Evolutionary conservation across 2,329 filamentous ascomycete genomes (phyloP), one percentile per base, ranked within the genome.

Genomic region (Trichoderma aggressivum): DNA sequence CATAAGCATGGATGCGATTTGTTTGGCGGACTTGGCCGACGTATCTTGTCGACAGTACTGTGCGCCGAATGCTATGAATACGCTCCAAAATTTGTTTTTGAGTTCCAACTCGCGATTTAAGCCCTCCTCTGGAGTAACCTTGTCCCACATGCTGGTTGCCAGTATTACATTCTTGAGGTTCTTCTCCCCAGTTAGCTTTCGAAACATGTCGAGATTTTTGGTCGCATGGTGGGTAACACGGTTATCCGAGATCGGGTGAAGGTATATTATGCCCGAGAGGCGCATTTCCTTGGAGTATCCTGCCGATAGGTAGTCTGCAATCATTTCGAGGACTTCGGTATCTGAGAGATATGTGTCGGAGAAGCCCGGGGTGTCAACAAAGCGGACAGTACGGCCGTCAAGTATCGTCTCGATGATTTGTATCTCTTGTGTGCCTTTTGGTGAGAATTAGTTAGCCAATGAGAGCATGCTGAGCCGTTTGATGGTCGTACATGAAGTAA

Each of bases 341-440:
- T 85, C 82, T 6, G 74, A 78, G 36, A 75, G 73, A n/a, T 77
- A 71, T 0, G 81, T 84, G 55, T 85, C 83, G 61, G 83, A 79
- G 70, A 84, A 84, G 0, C 83, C 83, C 0, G 83, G 83, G 0
- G 83, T 84, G 28, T 84, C 83, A 58, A 84, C 79, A 6, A 84
- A 75, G 39, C 58, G 58, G 28, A 69, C 63, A 1, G 53, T 66
- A 2, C 24, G 63, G 24, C 63, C 63, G 2, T 66, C 63, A 2
- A 66, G 14, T 21, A 26, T 18, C 12, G 63, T 66, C 16, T 66
- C 63, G 18, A 66, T 36, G n/a, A 66, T 58, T 43, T 66, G 63
- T 30, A 66, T 66, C 18, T 66, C 63, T 24, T 66, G 63, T 5
- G 63, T 66, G 18, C 63, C 63, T 66, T 30, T 30, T 3, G 14